A percentile compares a stretch with the other conserved stretches of the same genome.
Conservation (phyloP, 192 early-diverging fungal genomes). For the Coemansia sp. region DNA sequence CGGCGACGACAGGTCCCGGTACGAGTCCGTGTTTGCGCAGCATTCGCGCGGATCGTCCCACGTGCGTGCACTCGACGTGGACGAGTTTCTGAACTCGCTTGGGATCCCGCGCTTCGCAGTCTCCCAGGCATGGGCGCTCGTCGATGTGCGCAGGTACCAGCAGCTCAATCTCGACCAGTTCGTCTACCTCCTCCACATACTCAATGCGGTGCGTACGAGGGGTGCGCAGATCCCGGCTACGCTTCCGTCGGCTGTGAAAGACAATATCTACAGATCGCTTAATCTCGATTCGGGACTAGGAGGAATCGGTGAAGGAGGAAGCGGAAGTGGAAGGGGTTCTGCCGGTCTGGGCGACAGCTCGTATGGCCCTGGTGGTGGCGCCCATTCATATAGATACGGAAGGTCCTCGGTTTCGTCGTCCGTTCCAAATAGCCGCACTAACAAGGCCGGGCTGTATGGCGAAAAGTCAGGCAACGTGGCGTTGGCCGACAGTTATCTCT, state of each 20-base stretch:
- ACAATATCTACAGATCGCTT: constrained; percentile 52
- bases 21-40: constrained; percentile 38
- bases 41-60: constrained; percentile 29
- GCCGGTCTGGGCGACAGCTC: too few relatives aligned
- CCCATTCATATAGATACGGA: constrained; percentile 28
- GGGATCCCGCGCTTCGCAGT: constrained; percentile 38
- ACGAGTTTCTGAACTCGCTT: constrained; percentile 44
- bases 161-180: constrained; percentile 58
- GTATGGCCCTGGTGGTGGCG: not conserved
- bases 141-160: constrained; percentile 56
- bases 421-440: not conserved
- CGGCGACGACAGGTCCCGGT: constrained; percentile 34
- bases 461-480: constrained; percentile 54
- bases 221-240: constrained; percentile 35
- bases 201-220: constrained; percentile 14
- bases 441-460: constrained; percentile 46
- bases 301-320: not conserved
- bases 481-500: constrained; percentile 54
- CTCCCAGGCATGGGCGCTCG: constrained; percentile 47
- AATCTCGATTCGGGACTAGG: constrained; percentile 25
- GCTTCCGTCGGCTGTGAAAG: constrained; percentile 47
- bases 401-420: constrained; percentile 7
- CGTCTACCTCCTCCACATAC: constrained; percentile 46
- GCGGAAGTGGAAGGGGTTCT: too few relatives aligned
- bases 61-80: constrained; percentile 47